Conservation (phyloP, 2,329 filamentous ascomycete species). For the Ceratocystis ficicola region DNA sequence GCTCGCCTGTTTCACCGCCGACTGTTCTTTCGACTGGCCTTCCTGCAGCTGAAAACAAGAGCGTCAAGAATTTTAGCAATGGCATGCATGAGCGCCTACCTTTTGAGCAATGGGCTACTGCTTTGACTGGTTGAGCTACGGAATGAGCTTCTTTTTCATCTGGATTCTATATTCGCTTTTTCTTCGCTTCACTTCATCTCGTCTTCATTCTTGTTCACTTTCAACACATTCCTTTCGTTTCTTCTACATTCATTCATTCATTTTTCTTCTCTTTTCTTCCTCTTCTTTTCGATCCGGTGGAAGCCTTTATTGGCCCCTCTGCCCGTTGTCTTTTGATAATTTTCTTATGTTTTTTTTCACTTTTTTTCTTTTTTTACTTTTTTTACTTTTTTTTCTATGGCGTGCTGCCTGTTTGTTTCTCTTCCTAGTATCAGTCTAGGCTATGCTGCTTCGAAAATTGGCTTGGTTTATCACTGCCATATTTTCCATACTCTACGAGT, state of each 20-base stretch:
- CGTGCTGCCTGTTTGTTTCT: neutral
- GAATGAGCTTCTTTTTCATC: neutral
- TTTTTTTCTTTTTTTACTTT: neutral
- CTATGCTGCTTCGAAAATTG: neutral
- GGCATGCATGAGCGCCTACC: constrained; percentile 19
- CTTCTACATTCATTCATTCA: neutral
- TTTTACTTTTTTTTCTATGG: neutral
- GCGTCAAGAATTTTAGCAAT: constrained; percentile 14
- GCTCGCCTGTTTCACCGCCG: constrained; percentile 34
- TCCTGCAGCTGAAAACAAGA: constrained; percentile 7
- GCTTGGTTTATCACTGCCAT: neutral
- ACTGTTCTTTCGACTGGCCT: constrained; percentile 16
- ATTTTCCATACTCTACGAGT: neutral
- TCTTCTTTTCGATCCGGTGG: constrained; percentile 15
- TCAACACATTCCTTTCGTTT: neutral
- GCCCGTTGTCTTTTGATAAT: constrained; percentile 22
- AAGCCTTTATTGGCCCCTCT: constrained; percentile 21
- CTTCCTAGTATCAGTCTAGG: constrained; percentile 21
- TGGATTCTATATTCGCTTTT: neutral
- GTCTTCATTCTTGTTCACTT: constrained; percentile 1
- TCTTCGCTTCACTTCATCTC: neutral
- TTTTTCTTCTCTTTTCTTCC: neutral
- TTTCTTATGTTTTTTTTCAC: constrained; percentile 14
- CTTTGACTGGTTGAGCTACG: constrained; percentile 13
- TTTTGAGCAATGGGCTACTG: constrained; percentile 17